phyloP scores from a whole-genome alignment of 2,329 filamentous ascomycete genomes.

The Cytospora piceicola region DNA sequence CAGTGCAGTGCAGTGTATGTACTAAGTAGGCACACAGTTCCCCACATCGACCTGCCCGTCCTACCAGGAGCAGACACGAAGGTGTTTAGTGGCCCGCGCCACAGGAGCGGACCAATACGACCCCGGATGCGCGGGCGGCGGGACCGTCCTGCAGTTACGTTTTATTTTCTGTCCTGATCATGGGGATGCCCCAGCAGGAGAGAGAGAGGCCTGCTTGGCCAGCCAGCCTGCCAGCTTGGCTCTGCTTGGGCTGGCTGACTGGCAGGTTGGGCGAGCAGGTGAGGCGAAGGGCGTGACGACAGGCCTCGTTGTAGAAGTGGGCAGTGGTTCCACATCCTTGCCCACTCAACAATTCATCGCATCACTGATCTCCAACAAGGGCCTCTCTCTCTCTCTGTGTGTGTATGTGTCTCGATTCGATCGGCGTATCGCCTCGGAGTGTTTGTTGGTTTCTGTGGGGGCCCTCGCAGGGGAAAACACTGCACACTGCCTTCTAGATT shows the following conservation, averaged over 20 bases:
- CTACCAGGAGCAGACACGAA: not conserved
- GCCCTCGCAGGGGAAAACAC: not conserved
- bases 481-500: not conserved
- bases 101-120: not conserved
- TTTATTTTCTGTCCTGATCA: not conserved
- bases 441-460: not conserved
- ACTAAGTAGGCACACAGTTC: too few species aligned
- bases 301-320: not conserved
- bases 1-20: too few species aligned
- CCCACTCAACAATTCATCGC: not conserved
- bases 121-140: not conserved
- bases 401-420: not conserved
- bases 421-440: not conserved
- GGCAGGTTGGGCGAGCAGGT: too few species aligned
- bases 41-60: not conserved
- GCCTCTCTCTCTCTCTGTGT: not conserved
- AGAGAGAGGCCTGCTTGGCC: not conserved
- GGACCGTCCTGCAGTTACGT: not conserved
- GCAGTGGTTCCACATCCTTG: not conserved
- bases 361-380: not conserved
- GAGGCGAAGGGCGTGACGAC: not conserved
- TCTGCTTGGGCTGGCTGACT: too few species aligned
- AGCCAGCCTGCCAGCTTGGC: too few species aligned
- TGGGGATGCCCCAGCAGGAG: not conserved
- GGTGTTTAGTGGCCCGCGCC: too few species aligned